Evolutionary conservation across 768 basidiomycete species (phyloP).

Genomic region (Agrocybe pediades): DNA sequence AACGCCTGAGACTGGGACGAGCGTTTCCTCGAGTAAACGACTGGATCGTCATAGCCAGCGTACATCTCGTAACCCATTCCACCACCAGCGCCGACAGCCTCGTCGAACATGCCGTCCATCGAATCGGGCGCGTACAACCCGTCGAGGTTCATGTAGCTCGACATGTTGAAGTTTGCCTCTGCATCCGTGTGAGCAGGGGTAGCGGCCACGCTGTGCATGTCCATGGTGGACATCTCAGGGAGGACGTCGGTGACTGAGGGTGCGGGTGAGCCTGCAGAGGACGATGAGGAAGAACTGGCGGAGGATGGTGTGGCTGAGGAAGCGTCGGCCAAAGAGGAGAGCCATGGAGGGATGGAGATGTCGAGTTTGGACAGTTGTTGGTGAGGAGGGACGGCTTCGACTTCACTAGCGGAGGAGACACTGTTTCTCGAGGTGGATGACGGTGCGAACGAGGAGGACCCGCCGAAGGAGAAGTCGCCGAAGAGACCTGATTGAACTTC

Average conservation of each 20-base stretch:
- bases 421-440: background rate
- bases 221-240: background rate
- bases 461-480: slow-evolving; percentile 14
- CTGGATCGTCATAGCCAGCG: too few relatives aligned
- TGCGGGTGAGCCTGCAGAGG: background rate
- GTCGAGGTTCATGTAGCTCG: too few relatives aligned
- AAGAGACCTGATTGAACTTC: slow-evolving; percentile 18
- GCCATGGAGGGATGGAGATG: background rate
- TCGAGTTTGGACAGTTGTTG: background rate
- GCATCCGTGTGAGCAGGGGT: too few relatives aligned
- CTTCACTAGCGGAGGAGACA: too few relatives aligned
- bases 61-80: too few relatives aligned
- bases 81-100: too few relatives aligned
- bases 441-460: background rate
- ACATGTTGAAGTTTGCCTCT: too few relatives aligned
- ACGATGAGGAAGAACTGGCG: background rate
- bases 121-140: too few relatives aligned
- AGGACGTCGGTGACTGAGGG: background rate
- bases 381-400: background rate
- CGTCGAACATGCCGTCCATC: too few relatives aligned
- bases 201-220: background rate
- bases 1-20: too few relatives aligned
- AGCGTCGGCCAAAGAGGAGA: background rate
- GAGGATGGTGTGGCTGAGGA: background rate
- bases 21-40: too few relatives aligned